These are phyloP conservation scores for Pirum gemmata DNA, from an alignment of 78 protist species.

Conservation along the genomic window DNA sequence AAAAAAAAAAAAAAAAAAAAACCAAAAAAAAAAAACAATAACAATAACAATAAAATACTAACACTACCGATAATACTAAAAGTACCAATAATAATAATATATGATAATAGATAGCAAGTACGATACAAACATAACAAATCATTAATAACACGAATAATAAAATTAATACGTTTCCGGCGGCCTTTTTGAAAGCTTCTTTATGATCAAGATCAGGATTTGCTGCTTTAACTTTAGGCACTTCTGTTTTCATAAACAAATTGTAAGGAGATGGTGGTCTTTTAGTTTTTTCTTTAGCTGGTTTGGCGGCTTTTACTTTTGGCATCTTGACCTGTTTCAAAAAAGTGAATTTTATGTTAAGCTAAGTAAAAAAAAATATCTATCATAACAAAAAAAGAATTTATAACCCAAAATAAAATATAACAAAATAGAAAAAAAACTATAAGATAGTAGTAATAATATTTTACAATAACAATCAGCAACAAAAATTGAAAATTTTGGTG, in stretches of 20 bases:
- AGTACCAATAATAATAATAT: neutral
- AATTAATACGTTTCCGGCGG: neutral
- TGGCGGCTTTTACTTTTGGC: neutral
- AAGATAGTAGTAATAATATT: too few relatives aligned
- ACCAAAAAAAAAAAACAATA: neutral
- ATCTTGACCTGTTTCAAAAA: too few relatives aligned
- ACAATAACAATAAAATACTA: neutral
- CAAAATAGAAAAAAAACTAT: too few relatives aligned
- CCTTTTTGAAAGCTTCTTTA: slow-evolving; percentile 17
- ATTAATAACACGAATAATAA: neutral
- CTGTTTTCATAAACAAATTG: neutral
- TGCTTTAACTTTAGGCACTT: neutral
- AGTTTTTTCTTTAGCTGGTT: neutral
- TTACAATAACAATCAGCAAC: too few relatives aligned
- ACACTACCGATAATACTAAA: neutral
- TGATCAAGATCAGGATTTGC: neutral
- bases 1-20: neutral
- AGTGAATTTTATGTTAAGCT: too few relatives aligned
- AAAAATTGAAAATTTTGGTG: too few relatives aligned
- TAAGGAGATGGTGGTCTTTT: neutral
- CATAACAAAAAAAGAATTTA: too few relatives aligned
- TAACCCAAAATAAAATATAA: too few relatives aligned
- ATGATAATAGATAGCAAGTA: neutral
- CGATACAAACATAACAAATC: neutral
- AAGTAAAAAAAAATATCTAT: too few relatives aligned